These are phyloP conservation scores for Candida khao-thaluensis DNA, from an alignment of 805 yeast genomes.

Conservation along the genomic window DNA sequence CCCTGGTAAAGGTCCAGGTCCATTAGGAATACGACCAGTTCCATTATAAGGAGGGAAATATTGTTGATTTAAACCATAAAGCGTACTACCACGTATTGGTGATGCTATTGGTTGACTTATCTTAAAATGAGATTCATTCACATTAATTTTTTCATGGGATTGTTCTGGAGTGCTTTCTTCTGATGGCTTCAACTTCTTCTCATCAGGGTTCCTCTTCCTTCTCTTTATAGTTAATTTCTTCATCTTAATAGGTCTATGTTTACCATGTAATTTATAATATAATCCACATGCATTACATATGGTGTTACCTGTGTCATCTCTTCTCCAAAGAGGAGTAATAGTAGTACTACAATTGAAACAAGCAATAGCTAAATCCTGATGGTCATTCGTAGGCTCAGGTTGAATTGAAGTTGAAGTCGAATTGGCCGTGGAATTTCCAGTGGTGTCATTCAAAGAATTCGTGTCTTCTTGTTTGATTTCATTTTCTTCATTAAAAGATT, in stretches of 20 bases:
- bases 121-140: neutral
- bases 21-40: constrained; percentile 37
- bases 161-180: neutral
- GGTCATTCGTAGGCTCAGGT: neutral
- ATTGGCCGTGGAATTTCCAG: too few relatives aligned
- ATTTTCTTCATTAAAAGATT: neutral
- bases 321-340: constrained; percentile 83
- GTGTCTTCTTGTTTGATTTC: neutral
- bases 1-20: constrained; percentile 44
- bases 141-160: neutral
- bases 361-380: constrained; percentile 60
- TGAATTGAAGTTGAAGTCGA: neutral
- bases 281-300: constrained; percentile 89
- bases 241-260: constrained; percentile 74
- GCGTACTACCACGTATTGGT: constrained; percentile 1
- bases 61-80: constrained; percentile 15
- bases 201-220: constrained; percentile 50
- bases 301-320: constrained; percentile 78
- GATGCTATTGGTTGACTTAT: neutral
- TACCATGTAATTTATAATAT: constrained; percentile 72
- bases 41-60: constrained; percentile 35
- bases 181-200: constrained; percentile 10
- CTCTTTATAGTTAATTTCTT: constrained; percentile 72
- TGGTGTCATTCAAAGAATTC: neutral
- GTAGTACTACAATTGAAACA: constrained; percentile 84